A percentile compares a stretch with the other conserved stretches of the same genome.
Evolutionary conservation across 2,329 filamentous ascomycete genomes (phyloP).

Genomic region (Rhinocladiella mackenziei): DNA sequence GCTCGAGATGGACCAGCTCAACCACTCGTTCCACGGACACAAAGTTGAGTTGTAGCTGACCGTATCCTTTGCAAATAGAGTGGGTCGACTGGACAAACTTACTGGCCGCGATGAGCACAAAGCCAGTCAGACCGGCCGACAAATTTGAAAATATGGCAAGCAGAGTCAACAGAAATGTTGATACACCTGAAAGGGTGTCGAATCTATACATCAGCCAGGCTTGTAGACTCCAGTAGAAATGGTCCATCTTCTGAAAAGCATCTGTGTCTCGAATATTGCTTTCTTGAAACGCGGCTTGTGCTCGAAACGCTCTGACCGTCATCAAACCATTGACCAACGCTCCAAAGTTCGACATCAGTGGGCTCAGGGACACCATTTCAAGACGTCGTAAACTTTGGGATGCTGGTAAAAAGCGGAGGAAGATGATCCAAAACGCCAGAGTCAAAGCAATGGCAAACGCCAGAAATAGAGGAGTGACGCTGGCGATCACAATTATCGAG

Average conservation of each 20-base stretch:
- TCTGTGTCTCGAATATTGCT: slow-evolving; percentile 78
- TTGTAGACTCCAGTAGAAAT: slow-evolving; percentile 90
- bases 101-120: slow-evolving; percentile 70
- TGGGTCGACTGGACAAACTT: slow-evolving; percentile 65
- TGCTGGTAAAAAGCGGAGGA: slow-evolving; percentile 71
- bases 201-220: slow-evolving; percentile 81
- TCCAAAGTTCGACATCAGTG: slow-evolving; percentile 88
- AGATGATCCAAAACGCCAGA: slow-evolving; percentile 66
- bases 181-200: slow-evolving; percentile 64
- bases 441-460: slow-evolving; percentile 67
- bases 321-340: slow-evolving; percentile 80
- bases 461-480: slow-evolving; percentile 73
- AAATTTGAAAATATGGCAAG: slow-evolving; percentile 72
- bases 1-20: slow-evolving; percentile 72
- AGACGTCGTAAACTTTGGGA: slow-evolving; percentile 78
- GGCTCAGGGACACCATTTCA: slow-evolving; percentile 84
- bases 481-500: slow-evolving; percentile 72
- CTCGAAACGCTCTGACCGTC: slow-evolving; percentile 78
- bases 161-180: slow-evolving; percentile 68
- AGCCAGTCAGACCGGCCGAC: slow-evolving; percentile 74
- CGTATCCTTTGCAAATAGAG: slow-evolving; percentile 71
- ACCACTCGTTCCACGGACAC: slow-evolving; percentile 84
- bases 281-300: slow-evolving; percentile 73
- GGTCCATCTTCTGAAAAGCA: slow-evolving; percentile 88
- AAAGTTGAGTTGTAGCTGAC: slow-evolving; percentile 84